Percentiles rank a stretch among this genome's conserved stretches.
Conservation (phyloP, 2,329 filamentous ascomycete species). For the Diaporthe citriasiana region DNA sequence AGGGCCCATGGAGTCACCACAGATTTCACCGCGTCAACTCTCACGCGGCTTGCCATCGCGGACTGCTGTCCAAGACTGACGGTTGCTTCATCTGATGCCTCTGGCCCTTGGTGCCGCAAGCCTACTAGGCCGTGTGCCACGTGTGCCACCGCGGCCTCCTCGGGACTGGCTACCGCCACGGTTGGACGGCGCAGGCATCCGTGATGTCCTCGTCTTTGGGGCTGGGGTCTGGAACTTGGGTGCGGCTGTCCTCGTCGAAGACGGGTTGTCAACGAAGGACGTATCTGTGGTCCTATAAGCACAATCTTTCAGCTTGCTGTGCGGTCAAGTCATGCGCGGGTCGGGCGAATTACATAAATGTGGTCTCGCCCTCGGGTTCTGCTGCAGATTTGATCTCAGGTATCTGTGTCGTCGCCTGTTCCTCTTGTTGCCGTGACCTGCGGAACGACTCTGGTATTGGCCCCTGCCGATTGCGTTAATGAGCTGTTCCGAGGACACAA, state of each 20-base stretch:
- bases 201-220: conserved; percentile 58
- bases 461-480: conserved; percentile 64
- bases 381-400: conserved; percentile 50
- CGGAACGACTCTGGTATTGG: conserved; percentile 88
- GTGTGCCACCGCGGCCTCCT: conserved; percentile 53
- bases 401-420: conserved; percentile 51
- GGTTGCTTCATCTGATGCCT: conserved; percentile 57
- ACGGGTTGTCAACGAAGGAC: conserved; percentile 89
- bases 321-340: neutral
- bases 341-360: conserved; percentile 79
- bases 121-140: conserved; percentile 58
- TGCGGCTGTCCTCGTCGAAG: conserved; percentile 65
- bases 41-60: neutral
- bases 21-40: neutral
- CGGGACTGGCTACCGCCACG: conserved; percentile 58
- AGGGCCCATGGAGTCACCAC: neutral
- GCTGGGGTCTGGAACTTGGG: conserved; percentile 61
- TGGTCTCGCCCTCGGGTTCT: conserved; percentile 76
- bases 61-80: neutral
- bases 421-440: conserved; percentile 71
- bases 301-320: conserved; percentile 44
- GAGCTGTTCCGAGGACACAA: conserved; percentile 1
- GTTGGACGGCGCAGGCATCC: conserved; percentile 59
- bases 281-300: conserved; percentile 84
- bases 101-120: conserved; percentile 62